Conservation (phyloP, 495 filamentous ascomycete species). For the Viridothelium virens region DNA sequence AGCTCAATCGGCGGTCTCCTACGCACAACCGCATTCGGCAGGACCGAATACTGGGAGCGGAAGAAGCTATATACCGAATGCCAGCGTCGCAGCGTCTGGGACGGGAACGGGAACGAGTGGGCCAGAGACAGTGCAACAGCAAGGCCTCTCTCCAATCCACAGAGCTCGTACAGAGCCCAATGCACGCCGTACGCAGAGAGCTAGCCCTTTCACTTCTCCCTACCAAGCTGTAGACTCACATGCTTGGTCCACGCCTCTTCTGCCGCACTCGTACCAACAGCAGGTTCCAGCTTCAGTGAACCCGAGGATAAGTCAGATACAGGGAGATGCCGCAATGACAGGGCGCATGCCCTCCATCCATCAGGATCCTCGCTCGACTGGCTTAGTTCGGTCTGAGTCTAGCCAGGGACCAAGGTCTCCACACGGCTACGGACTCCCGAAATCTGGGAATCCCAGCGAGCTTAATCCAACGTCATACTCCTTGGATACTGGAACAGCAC, state of each 20-base stretch:
- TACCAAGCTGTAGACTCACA: not conserved
- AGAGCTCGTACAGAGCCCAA: not conserved
- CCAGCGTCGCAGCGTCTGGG: not conserved
- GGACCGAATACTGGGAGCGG: not conserved
- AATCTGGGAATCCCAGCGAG: not conserved
- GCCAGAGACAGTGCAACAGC: not conserved
- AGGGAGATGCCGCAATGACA: not conserved
- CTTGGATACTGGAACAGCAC: not conserved
- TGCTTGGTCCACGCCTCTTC: not conserved
- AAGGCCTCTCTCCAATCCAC: not conserved
- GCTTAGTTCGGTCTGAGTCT: not conserved
- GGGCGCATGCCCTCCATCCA: not conserved
- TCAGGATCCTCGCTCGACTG: not conserved
- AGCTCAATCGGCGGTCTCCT: not conserved
- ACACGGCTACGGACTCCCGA: not conserved
- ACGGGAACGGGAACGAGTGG: not conserved
- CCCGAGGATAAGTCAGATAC: not conserved
- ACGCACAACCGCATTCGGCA: not conserved
- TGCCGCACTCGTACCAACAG: not conserved
- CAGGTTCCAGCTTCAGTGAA: not conserved
- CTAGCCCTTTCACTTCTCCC: not conserved
- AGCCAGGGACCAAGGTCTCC: not conserved
- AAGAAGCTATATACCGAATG: not conserved
- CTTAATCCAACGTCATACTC: not conserved
- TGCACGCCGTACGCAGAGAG: not conserved